Evolutionary conservation across 78 protist genomes (phyloP).

Genomic region (Dictyostelium capitatum): DNA sequence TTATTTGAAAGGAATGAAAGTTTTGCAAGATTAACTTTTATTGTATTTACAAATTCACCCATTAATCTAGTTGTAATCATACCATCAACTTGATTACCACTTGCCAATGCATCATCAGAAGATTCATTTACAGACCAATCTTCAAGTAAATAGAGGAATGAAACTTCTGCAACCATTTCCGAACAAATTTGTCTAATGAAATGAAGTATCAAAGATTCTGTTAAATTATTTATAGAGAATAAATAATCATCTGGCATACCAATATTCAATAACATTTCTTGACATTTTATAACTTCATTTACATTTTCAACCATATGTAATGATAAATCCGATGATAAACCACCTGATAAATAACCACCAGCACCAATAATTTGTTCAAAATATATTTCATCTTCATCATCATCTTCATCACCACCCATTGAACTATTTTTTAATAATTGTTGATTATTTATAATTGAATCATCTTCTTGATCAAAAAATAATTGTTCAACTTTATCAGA

Average conservation of each 20-base stretch:
- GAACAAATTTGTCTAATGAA: slow-evolving; percentile 65
- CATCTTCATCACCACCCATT: not conserved
- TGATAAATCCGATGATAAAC: not conserved
- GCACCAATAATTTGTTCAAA: not conserved
- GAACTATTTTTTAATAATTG: not conserved
- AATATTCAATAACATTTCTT: slow-evolving; percentile 42
- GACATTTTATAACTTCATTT: slow-evolving; percentile 64
- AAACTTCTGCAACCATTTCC: slow-evolving; percentile 70
- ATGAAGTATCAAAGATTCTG: slow-evolving; percentile 42
- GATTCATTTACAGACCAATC: slow-evolving; percentile 56
- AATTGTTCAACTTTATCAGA: slow-evolving; percentile 28
- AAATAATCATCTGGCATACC: slow-evolving; percentile 58
- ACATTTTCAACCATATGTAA: slow-evolving; percentile 73
- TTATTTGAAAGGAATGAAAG: slow-evolving; percentile 29
- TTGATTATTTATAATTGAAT: not conserved
- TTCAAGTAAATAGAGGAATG: slow-evolving; percentile 69
- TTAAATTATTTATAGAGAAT: slow-evolving; percentile 15
- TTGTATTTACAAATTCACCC: slow-evolving; percentile 37
- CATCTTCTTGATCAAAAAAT: slow-evolving; percentile 34
- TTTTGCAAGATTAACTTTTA: slow-evolving; percentile 5
- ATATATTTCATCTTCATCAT: not conserved
- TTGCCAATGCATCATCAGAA: slow-evolving; percentile 5
- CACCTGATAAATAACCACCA: not conserved
- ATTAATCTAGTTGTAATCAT: slow-evolving; percentile 64
- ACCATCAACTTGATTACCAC: slow-evolving; percentile 67